These are phyloP conservation scores for Aurifilum marmelostoma DNA, from an alignment of 2,329 filamentous ascomycete genomes.

Conservation along the genomic window DNA sequence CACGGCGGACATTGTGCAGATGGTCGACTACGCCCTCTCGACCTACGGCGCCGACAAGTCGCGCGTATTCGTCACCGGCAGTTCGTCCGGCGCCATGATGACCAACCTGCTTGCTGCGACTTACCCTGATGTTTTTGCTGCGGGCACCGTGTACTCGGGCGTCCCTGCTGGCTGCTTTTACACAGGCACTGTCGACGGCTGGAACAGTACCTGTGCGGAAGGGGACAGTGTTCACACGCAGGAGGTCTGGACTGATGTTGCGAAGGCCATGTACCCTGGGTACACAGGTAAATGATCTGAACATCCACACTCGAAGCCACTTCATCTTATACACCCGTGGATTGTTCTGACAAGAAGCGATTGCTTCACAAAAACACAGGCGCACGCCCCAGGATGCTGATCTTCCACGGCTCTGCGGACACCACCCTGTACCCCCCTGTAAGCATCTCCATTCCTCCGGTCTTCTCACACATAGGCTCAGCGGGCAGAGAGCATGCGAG, in stretches of 20 bases:
- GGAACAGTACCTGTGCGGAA: conserved; percentile 59
- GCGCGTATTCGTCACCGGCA: conserved; percentile 54
- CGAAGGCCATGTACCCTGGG: conserved; percentile 52
- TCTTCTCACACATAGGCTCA: not conserved
- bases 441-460: not conserved
- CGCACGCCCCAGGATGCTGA: conserved; percentile 42
- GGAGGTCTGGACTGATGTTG: conserved; percentile 46
- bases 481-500: no score
- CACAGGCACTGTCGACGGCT: conserved; percentile 44
- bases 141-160: conserved; percentile 54
- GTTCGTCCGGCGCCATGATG: conserved; percentile 58
- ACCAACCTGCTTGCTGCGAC: conserved; percentile 56
- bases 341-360: not conserved
- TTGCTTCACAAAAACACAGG: not conserved
- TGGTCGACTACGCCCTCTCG: conserved; percentile 53
- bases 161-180: conserved; percentile 60
- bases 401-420: conserved; percentile 49
- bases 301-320: not conserved
- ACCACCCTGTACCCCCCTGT: conserved; percentile 42
- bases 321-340: not conserved
- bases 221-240: conserved; percentile 50
- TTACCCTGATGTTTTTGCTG: conserved; percentile 59
- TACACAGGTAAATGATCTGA: conserved; percentile 43
- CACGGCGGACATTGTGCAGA: conserved; percentile 55
- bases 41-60: conserved; percentile 52